Percentiles rank a stretch among this genome's conserved stretches.
These are phyloP conservation scores for Pleurotus pulmonarius DNA, from an alignment of 768 basidiomycete genomes.

Conservation along the genomic window DNA sequence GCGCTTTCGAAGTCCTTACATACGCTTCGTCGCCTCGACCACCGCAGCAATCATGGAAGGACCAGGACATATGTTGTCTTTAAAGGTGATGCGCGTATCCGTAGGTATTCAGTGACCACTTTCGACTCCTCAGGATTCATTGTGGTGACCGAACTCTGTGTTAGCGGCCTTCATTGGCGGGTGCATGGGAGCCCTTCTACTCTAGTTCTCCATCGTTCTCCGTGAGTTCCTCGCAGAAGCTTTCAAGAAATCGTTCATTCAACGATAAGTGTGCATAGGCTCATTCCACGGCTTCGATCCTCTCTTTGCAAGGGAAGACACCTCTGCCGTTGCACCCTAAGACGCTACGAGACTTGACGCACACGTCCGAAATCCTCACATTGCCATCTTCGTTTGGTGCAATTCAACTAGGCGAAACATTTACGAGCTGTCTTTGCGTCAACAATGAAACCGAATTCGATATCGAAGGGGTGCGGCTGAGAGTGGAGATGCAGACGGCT, in stretches of 20 bases:
- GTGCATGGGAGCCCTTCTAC: slow-evolving; percentile 84
- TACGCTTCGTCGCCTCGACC: not conserved
- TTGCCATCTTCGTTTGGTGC: slow-evolving; percentile 82
- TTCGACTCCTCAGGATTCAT: not conserved
- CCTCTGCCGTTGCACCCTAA: slow-evolving; percentile 78
- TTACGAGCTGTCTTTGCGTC: slow-evolving; percentile 76
- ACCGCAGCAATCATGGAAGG: slow-evolving; percentile 33
- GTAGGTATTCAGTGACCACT: slow-evolving; percentile 43
- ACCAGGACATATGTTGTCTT: slow-evolving; percentile 62
- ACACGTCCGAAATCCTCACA: slow-evolving; percentile 74
- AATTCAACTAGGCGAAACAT: slow-evolving; percentile 88
- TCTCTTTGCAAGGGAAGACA: slow-evolving; percentile 68
- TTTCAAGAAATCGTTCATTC: not conserved
- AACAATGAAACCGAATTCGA: slow-evolving; percentile 71
- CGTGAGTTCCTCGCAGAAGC: slow-evolving; percentile 25
- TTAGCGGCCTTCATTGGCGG: slow-evolving; percentile 71
- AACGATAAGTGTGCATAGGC: slow-evolving; percentile 28
- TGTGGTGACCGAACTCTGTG: slow-evolving; percentile 5
- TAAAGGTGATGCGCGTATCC: slow-evolving; percentile 88
- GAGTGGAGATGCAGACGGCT: slow-evolving; percentile 84
- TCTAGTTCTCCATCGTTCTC: slow-evolving; percentile 81
- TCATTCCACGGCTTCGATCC: slow-evolving; percentile 72
- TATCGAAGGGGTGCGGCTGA: slow-evolving; percentile 61
- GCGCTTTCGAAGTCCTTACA: too few relatives aligned
- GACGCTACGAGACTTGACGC: slow-evolving; percentile 77